phyloP scores from a whole-genome alignment of 345 rosid genomes.

The Brassica carinata region DNA sequence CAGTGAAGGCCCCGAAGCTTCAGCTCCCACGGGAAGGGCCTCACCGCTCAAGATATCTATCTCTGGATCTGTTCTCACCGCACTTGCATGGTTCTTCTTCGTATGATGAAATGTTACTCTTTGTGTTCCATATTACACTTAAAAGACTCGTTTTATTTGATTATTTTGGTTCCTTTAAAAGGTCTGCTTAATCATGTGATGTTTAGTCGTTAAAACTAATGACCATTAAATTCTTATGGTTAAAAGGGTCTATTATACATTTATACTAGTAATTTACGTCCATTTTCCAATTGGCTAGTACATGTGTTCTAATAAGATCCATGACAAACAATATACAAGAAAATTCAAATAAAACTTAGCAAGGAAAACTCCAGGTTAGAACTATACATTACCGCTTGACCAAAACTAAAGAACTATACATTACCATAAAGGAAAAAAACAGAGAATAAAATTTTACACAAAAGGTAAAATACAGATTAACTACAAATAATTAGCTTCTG shows the following conservation, averaged over 20 bases:
- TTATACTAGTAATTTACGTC: not conserved
- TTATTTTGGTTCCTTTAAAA: not conserved
- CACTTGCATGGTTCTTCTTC: constrained; percentile 35
- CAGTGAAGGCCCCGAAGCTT: constrained; percentile 26
- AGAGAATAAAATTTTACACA: not conserved
- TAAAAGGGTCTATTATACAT: not conserved
- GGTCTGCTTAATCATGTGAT: not conserved
- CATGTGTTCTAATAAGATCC: not conserved
- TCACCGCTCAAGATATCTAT: constrained; percentile 25
- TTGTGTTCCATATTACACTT: not conserved
- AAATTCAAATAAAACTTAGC: not conserved
- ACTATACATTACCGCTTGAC: not conserved
- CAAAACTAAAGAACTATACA: too few species aligned
- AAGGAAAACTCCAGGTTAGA: not conserved
- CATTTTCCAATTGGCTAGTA: not conserved
- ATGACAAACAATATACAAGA: not conserved
- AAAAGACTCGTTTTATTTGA: not conserved
- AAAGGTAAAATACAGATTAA: not conserved
- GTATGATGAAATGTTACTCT: constrained; percentile 22
- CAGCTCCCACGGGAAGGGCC: constrained; percentile 14
- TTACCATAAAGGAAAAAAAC: too few species aligned
- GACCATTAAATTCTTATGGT: not conserved
- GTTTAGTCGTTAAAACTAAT: not conserved
- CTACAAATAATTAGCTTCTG: not conserved
- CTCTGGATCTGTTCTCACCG: constrained; percentile 10